Conservation (phyloP, 116 monocot genomes). For the Trichopus zeylanicus region DNA sequence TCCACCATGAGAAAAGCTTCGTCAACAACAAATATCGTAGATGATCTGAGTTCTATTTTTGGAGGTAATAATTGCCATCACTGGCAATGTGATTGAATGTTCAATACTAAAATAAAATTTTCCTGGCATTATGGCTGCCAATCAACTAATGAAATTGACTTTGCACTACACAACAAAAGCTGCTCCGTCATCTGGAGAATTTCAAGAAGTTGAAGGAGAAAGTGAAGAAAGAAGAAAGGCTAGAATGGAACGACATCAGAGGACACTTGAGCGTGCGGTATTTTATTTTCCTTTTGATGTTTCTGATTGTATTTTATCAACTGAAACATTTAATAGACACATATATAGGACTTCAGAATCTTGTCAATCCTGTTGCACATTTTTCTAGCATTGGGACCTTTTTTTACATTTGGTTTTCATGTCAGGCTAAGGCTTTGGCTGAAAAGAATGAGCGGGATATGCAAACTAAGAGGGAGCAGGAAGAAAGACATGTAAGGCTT, state of each 20-base stretch:
- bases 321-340: not conserved
- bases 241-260: slow-evolving; percentile 74
- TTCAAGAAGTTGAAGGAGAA: slow-evolving; percentile 96
- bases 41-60: slow-evolving; percentile 59
- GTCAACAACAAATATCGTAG: slow-evolving; percentile 48
- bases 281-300: slow-evolving; percentile 7
- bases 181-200: slow-evolving; percentile 58
- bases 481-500: slow-evolving; percentile 82
- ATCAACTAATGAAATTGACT: not conserved
- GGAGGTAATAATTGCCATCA: slow-evolving; percentile 42
- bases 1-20: slow-evolving; percentile 38
- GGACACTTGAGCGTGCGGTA: slow-evolving; percentile 82
- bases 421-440: slow-evolving; percentile 86
- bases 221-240: slow-evolving; percentile 90
- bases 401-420: slow-evolving; percentile 1
- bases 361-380: too few species aligned
- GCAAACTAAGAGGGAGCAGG: slow-evolving; percentile 78
- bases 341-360: not conserved
- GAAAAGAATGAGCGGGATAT: slow-evolving; percentile 97
- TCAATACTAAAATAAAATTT: not conserved
- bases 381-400: not conserved
- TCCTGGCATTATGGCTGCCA: not conserved
- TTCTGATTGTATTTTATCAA: not conserved
- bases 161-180: slow-evolving; percentile 22
- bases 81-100: not conserved